Percentiles rank a stretch among this genome's conserved stretches.
Conservation (phyloP, 2,329 filamentous ascomycete species). For the Tolypocladium ovalisporum region DNA sequence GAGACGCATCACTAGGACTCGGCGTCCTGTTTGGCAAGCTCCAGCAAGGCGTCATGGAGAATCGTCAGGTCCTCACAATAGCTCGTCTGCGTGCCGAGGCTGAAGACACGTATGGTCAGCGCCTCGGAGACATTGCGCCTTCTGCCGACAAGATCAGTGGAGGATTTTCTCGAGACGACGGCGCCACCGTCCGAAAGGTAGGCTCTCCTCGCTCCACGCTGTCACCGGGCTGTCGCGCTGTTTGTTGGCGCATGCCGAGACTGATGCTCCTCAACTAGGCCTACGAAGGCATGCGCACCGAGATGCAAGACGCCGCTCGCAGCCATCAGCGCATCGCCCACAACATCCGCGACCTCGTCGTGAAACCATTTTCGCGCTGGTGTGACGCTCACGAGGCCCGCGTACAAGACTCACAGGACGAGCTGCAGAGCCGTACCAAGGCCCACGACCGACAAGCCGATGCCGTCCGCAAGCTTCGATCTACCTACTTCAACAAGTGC, state of each 20-base stretch:
- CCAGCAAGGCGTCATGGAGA: constrained; percentile 90
- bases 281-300: constrained; percentile 82
- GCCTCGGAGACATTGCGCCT: constrained; percentile 70
- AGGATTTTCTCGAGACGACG: constrained; percentile 85
- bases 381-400: constrained; percentile 88
- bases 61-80: constrained; percentile 85
- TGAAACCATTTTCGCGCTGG: constrained; percentile 90
- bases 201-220: background rate
- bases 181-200: constrained; percentile 91
- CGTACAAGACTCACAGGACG: constrained; percentile 88
- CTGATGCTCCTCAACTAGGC: constrained; percentile 42
- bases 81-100: constrained; percentile 92
- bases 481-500: constrained; percentile 98
- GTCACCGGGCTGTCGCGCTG: background rate
- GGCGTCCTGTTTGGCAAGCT: constrained; percentile 94
- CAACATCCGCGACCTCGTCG: constrained; percentile 91
- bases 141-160: constrained; percentile 71
- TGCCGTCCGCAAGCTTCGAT: constrained; percentile 80
- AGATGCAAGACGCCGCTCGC: constrained; percentile 84
- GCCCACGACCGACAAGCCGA: constrained; percentile 88
- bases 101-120: constrained; percentile 78
- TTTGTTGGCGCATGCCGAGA: constrained; percentile 7
- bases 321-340: constrained; percentile 94
- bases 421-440: constrained; percentile 84
- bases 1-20: constrained; percentile 43